Conservation (phyloP, 495 filamentous ascomycete species). For the Tetracladium setigerum region DNA sequence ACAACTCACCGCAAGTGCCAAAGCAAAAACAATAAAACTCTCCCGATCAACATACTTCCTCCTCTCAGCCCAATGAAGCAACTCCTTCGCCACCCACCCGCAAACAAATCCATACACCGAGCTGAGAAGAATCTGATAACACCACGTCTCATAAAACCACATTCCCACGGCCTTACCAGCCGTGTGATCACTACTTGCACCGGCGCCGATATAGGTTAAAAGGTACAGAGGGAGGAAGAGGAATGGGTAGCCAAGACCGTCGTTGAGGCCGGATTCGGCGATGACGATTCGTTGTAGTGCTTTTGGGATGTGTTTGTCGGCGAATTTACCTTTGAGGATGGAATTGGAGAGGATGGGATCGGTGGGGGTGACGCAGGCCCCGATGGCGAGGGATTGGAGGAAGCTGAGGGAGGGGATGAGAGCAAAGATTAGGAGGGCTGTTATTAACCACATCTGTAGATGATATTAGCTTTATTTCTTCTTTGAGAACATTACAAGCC, state of each 20-base stretch:
- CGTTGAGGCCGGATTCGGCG: slow-evolving; percentile 86
- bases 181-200: slow-evolving; percentile 32
- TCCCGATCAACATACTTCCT: slow-evolving; percentile 80
- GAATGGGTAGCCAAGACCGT: slow-evolving; percentile 81
- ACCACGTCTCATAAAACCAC: slow-evolving; percentile 87
- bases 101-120: slow-evolving; percentile 67
- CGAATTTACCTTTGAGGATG: slow-evolving; percentile 91
- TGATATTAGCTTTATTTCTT: too few relatives aligned
- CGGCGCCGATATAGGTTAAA: slow-evolving; percentile 62
- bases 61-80: slow-evolving; percentile 79
- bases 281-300: slow-evolving; percentile 79
- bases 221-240: slow-evolving; percentile 79
- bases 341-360: slow-evolving; percentile 86
- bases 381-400: slow-evolving; percentile 71
- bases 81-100: slow-evolving; percentile 73
- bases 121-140: slow-evolving; percentile 74
- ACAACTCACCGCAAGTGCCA: slow-evolving; percentile 53
- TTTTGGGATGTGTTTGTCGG: slow-evolving; percentile 80
- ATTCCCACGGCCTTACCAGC: slow-evolving; percentile 62
- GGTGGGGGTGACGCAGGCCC: slow-evolving; percentile 82
- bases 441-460: slow-evolving; percentile 71
- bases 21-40: slow-evolving; percentile 84
- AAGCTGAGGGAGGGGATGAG: slow-evolving; percentile 67
- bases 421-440: slow-evolving; percentile 69
- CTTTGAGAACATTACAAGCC: too few relatives aligned